phyloP scores from a whole-genome alignment of 306 rosid species.

The Calophaca sinica region DNA sequence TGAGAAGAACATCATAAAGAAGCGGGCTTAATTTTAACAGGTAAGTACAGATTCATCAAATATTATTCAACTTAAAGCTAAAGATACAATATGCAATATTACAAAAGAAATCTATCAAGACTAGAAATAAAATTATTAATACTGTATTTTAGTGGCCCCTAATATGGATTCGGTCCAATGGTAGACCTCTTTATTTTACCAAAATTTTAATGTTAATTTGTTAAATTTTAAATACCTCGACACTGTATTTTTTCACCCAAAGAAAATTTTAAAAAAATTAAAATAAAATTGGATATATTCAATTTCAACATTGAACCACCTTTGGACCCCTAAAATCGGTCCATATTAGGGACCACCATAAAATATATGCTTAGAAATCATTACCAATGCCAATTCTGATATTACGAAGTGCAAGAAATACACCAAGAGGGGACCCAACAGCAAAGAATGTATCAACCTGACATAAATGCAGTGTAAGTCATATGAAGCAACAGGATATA shows the following conservation, averaged over 20 bases:
- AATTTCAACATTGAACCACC: no score
- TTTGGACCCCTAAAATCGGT: no score
- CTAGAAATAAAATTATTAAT: background rate
- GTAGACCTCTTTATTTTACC: no score
- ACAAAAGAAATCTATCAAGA: conserved; percentile 37
- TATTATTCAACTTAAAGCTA: background rate
- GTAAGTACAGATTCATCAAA: conserved; percentile 22
- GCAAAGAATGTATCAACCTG: conserved; percentile 99
- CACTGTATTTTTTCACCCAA: no score
- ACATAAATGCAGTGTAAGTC: conserved; percentile 38
- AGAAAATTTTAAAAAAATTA: no score
- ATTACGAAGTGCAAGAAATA: conserved; percentile 95
- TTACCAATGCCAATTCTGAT: conserved; percentile 90
- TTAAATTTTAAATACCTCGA: no score
- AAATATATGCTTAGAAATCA: conserved; percentile 22
- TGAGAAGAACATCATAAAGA: conserved; percentile 14
- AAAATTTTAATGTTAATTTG: no score
- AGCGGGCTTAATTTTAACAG: background rate
- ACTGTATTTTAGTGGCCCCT: no score
- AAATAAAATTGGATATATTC: no score
- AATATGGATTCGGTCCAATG: no score
- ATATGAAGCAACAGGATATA: conserved; percentile 29
- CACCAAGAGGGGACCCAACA: conserved; percentile 99
- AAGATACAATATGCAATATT: conserved; percentile 3
- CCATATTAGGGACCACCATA: background rate